Conservation (phyloP, 2,329 filamentous ascomycete species). For the Colletotrichum sp. region DNA sequence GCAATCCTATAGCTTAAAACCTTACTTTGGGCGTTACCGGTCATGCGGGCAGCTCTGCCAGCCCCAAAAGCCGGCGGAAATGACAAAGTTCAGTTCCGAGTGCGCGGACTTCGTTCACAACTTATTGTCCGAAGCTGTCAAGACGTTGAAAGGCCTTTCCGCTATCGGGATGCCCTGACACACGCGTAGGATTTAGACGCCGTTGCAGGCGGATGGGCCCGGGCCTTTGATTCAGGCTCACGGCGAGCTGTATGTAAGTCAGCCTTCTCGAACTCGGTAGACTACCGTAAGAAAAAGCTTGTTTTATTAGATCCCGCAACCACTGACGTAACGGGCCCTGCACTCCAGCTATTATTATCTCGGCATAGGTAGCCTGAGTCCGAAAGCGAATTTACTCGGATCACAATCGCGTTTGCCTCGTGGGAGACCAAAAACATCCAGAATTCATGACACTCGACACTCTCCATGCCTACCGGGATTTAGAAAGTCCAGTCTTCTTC, state of each 20-base stretch:
- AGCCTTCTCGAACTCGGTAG: background rate
- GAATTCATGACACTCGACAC: background rate
- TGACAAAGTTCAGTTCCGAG: background rate
- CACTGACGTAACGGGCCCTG: background rate
- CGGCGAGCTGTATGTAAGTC: background rate
- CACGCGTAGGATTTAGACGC: background rate
- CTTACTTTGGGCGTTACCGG: background rate
- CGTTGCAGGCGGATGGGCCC: background rate
- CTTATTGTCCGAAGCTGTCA: background rate
- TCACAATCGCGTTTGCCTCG: background rate
- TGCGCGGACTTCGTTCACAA: background rate
- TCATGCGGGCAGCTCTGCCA: background rate
- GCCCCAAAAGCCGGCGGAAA: background rate
- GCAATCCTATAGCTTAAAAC: background rate
- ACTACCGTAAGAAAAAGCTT: background rate
- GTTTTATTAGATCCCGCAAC: background rate
- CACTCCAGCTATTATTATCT: background rate
- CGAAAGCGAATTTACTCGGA: background rate
- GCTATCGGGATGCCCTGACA: background rate
- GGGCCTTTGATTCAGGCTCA: background rate
- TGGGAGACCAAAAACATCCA: background rate
- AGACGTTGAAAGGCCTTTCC: background rate
- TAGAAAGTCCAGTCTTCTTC: background rate
- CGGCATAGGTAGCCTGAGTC: background rate
- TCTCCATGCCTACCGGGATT: accelerated